Percentiles rank a stretch among this genome's conserved stretches.
phyloP scores from a whole-genome alignment of 306 rosid genomes.

The Glycine tomentella region DNA sequence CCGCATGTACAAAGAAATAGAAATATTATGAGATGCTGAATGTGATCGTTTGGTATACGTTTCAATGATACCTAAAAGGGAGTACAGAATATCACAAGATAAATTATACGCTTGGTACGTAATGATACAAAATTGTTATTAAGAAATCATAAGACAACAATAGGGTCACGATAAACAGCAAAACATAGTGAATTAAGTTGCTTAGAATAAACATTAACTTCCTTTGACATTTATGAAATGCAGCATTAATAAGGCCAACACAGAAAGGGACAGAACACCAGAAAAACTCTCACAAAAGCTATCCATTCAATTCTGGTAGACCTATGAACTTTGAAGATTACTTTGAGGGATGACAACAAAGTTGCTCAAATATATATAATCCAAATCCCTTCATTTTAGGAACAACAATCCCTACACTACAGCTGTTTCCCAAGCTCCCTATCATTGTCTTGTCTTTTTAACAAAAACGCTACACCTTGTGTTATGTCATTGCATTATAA shows the following conservation, averaged over 20 bases:
- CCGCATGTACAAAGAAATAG: too few relatives aligned
- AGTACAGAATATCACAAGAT: conserved; percentile 5
- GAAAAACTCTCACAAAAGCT: conserved; percentile 13
- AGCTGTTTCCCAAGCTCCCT: conserved; percentile 27
- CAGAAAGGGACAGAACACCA: conserved; percentile 43
- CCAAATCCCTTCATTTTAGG: conserved; percentile 46
- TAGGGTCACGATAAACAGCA: conserved; percentile 39
- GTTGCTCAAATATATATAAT: conserved; percentile 39
- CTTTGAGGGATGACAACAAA: conserved; percentile 45
- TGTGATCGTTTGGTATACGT: conserved; percentile 24
- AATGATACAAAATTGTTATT: neutral
- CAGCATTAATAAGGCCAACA: conserved; percentile 40
- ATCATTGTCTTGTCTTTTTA: conserved; percentile 23
- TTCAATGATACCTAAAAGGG: conserved; percentile 18
- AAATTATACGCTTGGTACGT: conserved; percentile 29
- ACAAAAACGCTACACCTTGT: conserved; percentile 5
- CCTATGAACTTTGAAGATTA: conserved; percentile 54
- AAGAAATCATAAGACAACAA: conserved; percentile 50
- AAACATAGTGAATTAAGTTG: conserved; percentile 43
- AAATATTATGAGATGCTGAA: neutral
- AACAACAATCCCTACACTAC: conserved; percentile 44
- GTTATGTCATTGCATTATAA: conserved; percentile 16
- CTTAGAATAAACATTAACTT: conserved; percentile 41
- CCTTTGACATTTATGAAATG: conserved; percentile 20
- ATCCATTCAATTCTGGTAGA: conserved; percentile 21